Conservation (phyloP, 1,139 yeast species). For the Nematodospora anomalae region DNA sequence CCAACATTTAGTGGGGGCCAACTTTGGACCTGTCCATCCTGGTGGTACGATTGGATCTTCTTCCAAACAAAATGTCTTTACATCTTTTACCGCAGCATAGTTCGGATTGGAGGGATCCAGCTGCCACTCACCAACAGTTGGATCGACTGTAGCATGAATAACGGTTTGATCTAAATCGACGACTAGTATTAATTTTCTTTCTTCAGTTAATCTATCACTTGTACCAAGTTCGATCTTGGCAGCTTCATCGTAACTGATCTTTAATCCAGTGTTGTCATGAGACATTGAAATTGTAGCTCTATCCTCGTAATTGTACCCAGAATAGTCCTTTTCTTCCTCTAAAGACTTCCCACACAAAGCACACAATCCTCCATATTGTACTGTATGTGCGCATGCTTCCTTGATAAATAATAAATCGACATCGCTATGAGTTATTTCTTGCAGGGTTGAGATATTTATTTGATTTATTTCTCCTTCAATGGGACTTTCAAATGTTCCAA, state of each 20-base stretch:
- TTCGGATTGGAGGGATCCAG: slow-evolving; percentile 82
- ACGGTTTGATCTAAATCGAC: slow-evolving; percentile 98
- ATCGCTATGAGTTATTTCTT: slow-evolving; percentile 55
- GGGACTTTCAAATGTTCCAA: slow-evolving; percentile 80
- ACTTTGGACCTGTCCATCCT: slow-evolving; percentile 56
- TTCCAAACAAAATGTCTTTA: slow-evolving; percentile 69
- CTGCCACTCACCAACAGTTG: slow-evolving; percentile 97
- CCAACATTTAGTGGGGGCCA: slow-evolving; percentile 66
- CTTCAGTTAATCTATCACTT: slow-evolving; percentile 58
- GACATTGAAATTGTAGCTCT: slow-evolving; percentile 88
- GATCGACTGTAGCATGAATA: slow-evolving; percentile 96
- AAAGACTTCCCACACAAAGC: slow-evolving; percentile 88
- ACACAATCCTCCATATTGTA: slow-evolving; percentile 95
- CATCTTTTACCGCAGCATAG: slow-evolving; percentile 81
- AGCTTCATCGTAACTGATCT: slow-evolving; percentile 85
- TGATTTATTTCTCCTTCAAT: slow-evolving; percentile 65
- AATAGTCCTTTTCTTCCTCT: slow-evolving; percentile 78
- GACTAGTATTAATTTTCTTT: slow-evolving; percentile 76
- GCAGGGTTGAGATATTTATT: slow-evolving; percentile 55
- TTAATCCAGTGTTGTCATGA: slow-evolving; percentile 84
- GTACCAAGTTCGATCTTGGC: slow-evolving; percentile 73
- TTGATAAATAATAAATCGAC: slow-evolving; percentile 54
- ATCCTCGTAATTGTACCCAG: slow-evolving; percentile 70
- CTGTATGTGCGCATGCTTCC: slow-evolving; percentile 90
- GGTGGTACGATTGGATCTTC: slow-evolving; percentile 70